Evolutionary conservation across 352 stramenopile genomes (phyloP), one percentile per base, ranked within the genome.

Genomic region (Globisporangium iwayamae): DNA sequence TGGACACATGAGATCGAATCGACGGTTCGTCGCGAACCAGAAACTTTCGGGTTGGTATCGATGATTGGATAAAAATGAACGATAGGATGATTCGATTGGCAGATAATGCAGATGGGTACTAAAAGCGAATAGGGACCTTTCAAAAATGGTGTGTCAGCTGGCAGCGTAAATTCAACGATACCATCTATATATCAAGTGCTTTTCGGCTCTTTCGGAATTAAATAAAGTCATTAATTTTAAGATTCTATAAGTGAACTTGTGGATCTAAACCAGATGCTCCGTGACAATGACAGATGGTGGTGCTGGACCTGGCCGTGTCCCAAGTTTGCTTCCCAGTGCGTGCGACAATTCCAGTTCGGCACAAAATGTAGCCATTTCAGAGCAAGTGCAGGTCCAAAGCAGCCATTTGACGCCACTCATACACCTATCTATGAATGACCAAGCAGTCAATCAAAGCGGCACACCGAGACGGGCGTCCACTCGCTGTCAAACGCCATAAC

Each of bases 401-500:
- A 38, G 34, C 34, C 34, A 38, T 10, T 38, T 38, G 34, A 38
- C 34, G 9, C 34, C 34, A 1, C 34, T 38, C 18, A 14, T 16
- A 28, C 25, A 28, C 25, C 25, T 28, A 28, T 2, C 25, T 28
- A 28, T 28, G 25, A 28, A 28, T 28, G 25, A 28, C 25, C 25
- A 28, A 2, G 25, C 25, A 28, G 25, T 28, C 14, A 22, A 3
- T 55, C 50, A 55, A 83, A 43, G 30, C 69, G 60, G 34, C 48
- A 75, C 9, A 14, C 75, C 1, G 74, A 74, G n/a, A 82, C 56
- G n/a, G 72, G 72, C 28, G 57, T 76, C 65, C 70, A 84, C 11
- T 77, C 73, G 14, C 66, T 65, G 43, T 82, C 74, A 39, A 82
- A 85, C 13, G 70, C 65, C 36, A 65, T 79, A 10, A 78, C 63